Percentiles rank a stretch among this genome's conserved stretches.
Evolutionary conservation across 179 eudicot species (phyloP).

Genomic region (Corrigiola litoralis): DNA sequence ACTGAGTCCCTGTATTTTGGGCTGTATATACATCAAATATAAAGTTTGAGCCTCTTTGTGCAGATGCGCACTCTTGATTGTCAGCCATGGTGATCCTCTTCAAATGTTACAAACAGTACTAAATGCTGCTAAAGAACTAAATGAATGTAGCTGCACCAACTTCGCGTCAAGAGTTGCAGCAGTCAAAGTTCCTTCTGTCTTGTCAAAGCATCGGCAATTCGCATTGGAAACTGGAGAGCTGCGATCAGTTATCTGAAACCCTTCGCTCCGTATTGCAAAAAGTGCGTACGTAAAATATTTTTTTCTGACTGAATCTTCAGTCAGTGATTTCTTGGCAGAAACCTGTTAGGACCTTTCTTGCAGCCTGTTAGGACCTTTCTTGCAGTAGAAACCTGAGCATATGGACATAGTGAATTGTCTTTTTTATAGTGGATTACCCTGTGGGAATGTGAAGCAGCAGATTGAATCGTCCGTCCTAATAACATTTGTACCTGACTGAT

Average conservation of each 20-base stretch:
- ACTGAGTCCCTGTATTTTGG: too few species aligned
- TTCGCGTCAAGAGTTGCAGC: conserved; percentile 50
- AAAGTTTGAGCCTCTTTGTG: background rate
- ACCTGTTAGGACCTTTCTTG: too few species aligned
- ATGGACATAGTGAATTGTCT: too few species aligned
- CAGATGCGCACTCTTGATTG: conserved; percentile 78
- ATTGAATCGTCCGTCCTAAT: background rate
- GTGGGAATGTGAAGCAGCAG: background rate
- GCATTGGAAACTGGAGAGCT: conserved; percentile 82
- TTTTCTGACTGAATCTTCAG: conserved; percentile 6
- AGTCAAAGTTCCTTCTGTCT: conserved; percentile 43
- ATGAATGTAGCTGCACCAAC: conserved; percentile 16
- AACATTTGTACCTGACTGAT: too few species aligned
- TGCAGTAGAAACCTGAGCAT: background rate
- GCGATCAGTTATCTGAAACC: conserved; percentile 39
- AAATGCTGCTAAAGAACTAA: conserved; percentile 46
- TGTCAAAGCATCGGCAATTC: conserved; percentile 69
- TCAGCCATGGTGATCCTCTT: conserved; percentile 96
- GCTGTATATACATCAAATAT: too few species aligned
- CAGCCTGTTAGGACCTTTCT: background rate
- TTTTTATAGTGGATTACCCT: background rate
- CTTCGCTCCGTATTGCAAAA: background rate
- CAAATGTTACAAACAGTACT: conserved; percentile 82
- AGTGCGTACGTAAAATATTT: background rate
- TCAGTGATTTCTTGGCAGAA: background rate